These are phyloP conservation scores for Ampelomyces quisqualis DNA, from an alignment of 2,329 filamentous ascomycete species.

Conservation along the genomic window DNA sequence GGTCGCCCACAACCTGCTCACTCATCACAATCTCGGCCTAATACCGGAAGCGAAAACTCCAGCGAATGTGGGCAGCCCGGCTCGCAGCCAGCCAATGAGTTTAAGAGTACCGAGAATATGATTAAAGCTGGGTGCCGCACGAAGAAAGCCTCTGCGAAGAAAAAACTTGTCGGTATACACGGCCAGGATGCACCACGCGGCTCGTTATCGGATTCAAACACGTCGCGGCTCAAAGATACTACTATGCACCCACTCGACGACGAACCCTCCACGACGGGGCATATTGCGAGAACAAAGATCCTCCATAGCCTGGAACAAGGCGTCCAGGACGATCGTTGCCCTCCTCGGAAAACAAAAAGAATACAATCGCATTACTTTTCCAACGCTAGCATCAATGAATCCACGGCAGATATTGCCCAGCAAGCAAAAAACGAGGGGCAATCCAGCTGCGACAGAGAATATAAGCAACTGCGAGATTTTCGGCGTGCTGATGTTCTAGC, in stretches of 20 bases:
- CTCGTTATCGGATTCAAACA: constrained; percentile 1
- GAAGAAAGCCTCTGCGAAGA: constrained; percentile 3
- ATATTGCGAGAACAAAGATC: constrained; percentile 6
- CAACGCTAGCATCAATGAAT: constrained; percentile 28
- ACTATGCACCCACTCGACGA: constrained; percentile 4
- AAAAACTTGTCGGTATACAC: too few relatives aligned
- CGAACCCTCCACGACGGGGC: background rate
- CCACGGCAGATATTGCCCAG: constrained; percentile 13
- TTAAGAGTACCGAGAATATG: constrained; percentile 12
- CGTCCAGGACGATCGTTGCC: background rate
- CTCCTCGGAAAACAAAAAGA: background rate
- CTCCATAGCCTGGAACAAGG: constrained; percentile 19
- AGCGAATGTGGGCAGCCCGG: constrained; percentile 1
- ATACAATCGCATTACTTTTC: constrained; percentile 12
- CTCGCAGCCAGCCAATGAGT: constrained; percentile 17
- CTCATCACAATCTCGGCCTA: constrained; percentile 17
- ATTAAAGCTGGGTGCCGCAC: constrained; percentile 15
- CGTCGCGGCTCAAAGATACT: background rate
- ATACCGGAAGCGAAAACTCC: constrained; percentile 11
- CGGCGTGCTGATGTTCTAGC: constrained; percentile 1
- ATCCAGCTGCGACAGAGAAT: too few relatives aligned
- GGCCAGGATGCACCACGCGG: background rate
- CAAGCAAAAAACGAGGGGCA: background rate
- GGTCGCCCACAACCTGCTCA: constrained; percentile 1
- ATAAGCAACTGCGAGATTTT: constrained; percentile 24